A percentile compares a stretch with the other conserved stretches of the same genome.
These are phyloP conservation scores for Cordyceps javanica DNA, from an alignment of 2,329 filamentous ascomycete genomes.

Conservation along the genomic window DNA sequence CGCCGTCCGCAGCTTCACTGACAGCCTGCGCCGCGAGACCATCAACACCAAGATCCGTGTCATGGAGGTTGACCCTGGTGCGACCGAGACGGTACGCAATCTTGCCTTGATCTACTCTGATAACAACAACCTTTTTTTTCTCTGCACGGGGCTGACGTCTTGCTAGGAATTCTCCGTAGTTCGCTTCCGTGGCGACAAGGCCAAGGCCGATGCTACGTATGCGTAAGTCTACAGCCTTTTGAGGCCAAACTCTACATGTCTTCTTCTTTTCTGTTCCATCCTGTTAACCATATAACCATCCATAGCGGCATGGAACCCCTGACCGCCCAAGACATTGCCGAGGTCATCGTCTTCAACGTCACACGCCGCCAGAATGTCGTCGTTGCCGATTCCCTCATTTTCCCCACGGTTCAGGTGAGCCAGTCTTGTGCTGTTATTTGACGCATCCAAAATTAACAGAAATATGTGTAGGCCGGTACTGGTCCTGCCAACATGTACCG, in stretches of 20 bases:
- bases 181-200: conserved; percentile 80
- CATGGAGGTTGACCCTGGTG: conserved; percentile 85
- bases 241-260: too few species aligned
- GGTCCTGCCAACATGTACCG: conserved; percentile 5
- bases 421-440: neutral
- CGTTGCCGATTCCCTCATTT: conserved; percentile 79
- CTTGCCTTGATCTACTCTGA: neutral
- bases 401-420: conserved; percentile 77
- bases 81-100: conserved; percentile 73
- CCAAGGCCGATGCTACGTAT: conserved; percentile 86
- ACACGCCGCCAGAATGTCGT: conserved; percentile 85
- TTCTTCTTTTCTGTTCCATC: too few species aligned
- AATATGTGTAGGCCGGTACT: neutral
- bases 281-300: neutral
- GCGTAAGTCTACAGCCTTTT: conserved; percentile 47
- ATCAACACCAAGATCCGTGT: conserved; percentile 74
- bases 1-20: conserved; percentile 78
- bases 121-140: too few species aligned
- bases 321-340: conserved; percentile 85
- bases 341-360: conserved; percentile 80
- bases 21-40: conserved; percentile 74
- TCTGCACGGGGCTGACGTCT: too few species aligned
- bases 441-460: neutral
- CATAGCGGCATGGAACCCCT: conserved; percentile 69
- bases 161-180: conserved; percentile 89